Conservation (phyloP, 441 rosid species). For the Euphorbia schlechtendalii region DNA sequence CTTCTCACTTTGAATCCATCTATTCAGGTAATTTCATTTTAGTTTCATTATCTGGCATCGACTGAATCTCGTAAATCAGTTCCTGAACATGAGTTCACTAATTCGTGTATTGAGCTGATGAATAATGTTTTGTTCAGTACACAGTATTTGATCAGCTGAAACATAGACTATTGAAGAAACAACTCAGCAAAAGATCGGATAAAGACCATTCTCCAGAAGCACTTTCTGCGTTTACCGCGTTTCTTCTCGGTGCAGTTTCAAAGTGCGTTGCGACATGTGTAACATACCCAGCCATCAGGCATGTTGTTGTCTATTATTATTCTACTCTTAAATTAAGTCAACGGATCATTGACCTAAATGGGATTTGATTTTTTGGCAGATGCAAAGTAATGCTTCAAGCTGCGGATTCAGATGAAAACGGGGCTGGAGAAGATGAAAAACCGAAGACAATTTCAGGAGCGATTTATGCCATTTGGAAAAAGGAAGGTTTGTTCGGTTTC, state of each 20-base stretch:
- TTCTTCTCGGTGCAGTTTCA: conserved; percentile 73
- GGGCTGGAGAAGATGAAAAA: conserved; percentile 25
- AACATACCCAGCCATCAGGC: conserved; percentile 95
- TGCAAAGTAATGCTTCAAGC: conserved; percentile 87
- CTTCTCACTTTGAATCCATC: conserved; percentile 82
- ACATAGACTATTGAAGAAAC: conserved; percentile 43
- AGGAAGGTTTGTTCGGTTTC: conserved; percentile 75
- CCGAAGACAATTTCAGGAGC: conserved; percentile 43
- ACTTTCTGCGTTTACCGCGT: conserved; percentile 72
- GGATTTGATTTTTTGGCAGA: conserved; percentile 31
- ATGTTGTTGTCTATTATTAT: not conserved
- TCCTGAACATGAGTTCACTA: not conserved
- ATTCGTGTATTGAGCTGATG: conserved; percentile 8
- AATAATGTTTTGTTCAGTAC: conserved; percentile 40
- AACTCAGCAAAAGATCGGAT: conserved; percentile 27
- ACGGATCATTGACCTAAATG: not conserved
- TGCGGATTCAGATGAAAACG: conserved; percentile 50
- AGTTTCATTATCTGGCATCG: not conserved
- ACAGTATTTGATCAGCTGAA: conserved; percentile 94
- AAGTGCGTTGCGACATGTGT: conserved; percentile 73
- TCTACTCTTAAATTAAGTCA: no score
- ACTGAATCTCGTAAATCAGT: not conserved
- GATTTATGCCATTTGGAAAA: conserved; percentile 57
- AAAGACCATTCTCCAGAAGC: conserved; percentile 46
- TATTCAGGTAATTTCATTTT: conserved; percentile 46